Evolutionary conservation across 495 filamentous ascomycete genomes (phyloP).

Genomic region (Neurospora discreta): DNA sequence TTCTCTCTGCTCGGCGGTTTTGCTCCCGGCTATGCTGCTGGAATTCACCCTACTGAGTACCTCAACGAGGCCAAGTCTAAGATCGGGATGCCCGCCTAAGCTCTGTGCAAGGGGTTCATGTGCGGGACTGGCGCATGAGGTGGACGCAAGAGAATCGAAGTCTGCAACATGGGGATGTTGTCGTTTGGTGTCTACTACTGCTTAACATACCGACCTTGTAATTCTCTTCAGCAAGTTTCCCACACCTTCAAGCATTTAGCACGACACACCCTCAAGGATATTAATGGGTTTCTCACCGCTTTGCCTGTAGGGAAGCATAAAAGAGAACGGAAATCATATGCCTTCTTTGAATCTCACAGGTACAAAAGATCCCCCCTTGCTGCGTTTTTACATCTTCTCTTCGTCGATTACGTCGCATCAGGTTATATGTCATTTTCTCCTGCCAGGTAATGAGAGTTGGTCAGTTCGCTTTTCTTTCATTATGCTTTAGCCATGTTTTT

Average conservation of each 20-base stretch:
- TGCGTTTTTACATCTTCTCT: background rate
- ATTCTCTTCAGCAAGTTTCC: background rate
- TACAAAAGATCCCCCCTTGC: background rate
- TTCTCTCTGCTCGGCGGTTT: conserved; percentile 56
- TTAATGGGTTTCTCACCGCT: background rate
- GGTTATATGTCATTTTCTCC: background rate
- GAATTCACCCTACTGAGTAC: conserved; percentile 35
- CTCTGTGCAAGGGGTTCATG: conserved; percentile 7
- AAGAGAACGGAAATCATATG: background rate
- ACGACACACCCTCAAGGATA: background rate
- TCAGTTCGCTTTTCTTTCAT: background rate
- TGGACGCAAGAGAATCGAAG: background rate
- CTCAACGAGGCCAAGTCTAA: conserved; percentile 36
- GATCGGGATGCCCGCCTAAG: conserved; percentile 25
- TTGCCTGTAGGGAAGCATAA: background rate
- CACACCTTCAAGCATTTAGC: background rate
- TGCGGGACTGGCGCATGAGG: background rate
- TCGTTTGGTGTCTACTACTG: background rate
- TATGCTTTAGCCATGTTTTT: background rate
- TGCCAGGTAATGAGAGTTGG: background rate
- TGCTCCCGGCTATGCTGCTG: conserved; percentile 36
- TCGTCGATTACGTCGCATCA: background rate
- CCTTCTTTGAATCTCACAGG: background rate
- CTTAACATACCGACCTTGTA: background rate
- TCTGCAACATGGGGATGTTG: background rate